Evolutionary conservation across 768 basidiomycete species (phyloP).

Genomic region (Trametes cinnabarina): DNA sequence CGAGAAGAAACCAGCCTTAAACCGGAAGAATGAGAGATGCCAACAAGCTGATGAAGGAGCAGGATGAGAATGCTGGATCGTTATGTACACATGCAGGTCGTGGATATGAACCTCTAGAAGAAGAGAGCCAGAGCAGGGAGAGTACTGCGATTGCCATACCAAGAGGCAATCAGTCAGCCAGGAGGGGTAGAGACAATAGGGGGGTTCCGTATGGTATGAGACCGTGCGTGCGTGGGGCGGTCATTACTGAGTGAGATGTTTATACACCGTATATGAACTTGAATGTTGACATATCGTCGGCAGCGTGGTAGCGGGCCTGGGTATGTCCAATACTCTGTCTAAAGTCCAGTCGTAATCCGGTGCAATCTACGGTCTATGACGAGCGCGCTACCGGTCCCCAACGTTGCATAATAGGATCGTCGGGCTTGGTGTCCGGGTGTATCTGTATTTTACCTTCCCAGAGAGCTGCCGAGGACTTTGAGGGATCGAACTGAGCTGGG

Average conservation of each 20-base stretch:
- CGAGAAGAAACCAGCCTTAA: background rate
- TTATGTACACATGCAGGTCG: slow-evolving; percentile 1
- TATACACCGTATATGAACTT: slow-evolving; percentile 8
- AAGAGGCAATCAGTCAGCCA: background rate
- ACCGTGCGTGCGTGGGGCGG: background rate
- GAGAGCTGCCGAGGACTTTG: slow-evolving; percentile 75
- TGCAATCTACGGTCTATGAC: slow-evolving; percentile 10
- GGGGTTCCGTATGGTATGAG: slow-evolving; percentile 7
- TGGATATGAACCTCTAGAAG: background rate
- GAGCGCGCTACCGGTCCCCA: slow-evolving; percentile 22
- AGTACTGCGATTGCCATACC: background rate
- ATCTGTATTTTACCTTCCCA: slow-evolving; percentile 86
- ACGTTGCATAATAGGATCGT: slow-evolving; percentile 50
- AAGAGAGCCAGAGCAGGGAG: background rate
- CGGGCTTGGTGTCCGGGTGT: slow-evolving; percentile 77
- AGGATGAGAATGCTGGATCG: background rate
- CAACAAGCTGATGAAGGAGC: background rate
- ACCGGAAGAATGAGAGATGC: background rate
- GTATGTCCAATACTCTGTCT: slow-evolving; percentile 8
- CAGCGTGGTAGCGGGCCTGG: background rate
- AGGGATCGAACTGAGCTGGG: slow-evolving; percentile 74
- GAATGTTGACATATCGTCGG: background rate
- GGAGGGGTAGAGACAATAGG: background rate
- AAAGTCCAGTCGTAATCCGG: slow-evolving; percentile 5
- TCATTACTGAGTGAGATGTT: slow-evolving; percentile 7